Evolutionary conservation across 371 early-diverging fungal species (phyloP).

Genomic region (Catenaria anguillulae): DNA sequence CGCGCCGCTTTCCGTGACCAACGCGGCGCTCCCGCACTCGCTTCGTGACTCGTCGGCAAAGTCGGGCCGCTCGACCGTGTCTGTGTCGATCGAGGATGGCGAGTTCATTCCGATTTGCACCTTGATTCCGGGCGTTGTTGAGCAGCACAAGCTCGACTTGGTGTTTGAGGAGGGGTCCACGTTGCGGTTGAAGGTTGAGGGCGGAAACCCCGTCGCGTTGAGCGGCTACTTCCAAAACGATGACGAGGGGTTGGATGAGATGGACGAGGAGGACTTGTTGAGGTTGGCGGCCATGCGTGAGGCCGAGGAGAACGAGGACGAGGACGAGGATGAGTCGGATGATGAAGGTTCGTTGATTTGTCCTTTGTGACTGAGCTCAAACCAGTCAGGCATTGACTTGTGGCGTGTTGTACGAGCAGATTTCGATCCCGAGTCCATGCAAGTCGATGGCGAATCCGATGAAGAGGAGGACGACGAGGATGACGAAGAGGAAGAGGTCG

Average conservation of each 20-base stretch:
- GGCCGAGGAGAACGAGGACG: neutral
- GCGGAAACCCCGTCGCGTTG: neutral
- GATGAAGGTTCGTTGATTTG: too few relatives aligned
- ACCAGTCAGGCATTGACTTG: neutral
- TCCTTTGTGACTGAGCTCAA: too few relatives aligned
- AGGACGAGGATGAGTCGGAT: neutral
- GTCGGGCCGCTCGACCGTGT: neutral
- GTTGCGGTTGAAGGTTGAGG: neutral
- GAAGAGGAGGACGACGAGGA: neutral
- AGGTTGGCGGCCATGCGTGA: too few relatives aligned
- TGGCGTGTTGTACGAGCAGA: too few relatives aligned
- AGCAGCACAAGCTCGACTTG: constrained; percentile 1
- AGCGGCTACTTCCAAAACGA: neutral
- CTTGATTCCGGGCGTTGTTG: neutral
- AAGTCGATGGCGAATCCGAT: too few relatives aligned
- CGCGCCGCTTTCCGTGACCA: neutral
- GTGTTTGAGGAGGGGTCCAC: neutral
- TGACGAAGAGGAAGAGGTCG: neutral
- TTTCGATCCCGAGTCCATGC: too few relatives aligned
- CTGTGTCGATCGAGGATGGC: neutral
- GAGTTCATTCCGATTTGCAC: neutral
- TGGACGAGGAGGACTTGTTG: neutral
- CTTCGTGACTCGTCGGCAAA: neutral
- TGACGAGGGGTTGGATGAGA: neutral
- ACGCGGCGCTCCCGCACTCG: neutral